Evolutionary conservation across 2,329 filamentous ascomycete species (phyloP).

Genomic region (Ilyonectria mors-panacis): DNA sequence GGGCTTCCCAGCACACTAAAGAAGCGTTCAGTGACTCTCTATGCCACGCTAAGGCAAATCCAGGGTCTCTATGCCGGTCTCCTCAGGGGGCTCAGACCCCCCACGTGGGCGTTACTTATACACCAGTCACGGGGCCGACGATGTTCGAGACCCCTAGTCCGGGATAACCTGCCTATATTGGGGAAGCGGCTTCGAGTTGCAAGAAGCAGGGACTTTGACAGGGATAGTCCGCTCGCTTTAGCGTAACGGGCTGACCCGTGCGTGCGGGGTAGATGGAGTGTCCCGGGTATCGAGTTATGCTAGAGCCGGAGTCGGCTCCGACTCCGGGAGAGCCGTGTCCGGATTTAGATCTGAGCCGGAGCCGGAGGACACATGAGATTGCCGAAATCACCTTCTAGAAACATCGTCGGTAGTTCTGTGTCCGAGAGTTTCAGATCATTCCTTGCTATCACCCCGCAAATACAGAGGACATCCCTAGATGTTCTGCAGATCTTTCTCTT

Average conservation of each 20-base stretch:
- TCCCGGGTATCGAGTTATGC: neutral
- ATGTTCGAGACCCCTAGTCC: neutral
- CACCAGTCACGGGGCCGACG: neutral
- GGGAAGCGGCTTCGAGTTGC: no score
- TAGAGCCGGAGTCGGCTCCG: neutral
- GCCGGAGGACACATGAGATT: no score
- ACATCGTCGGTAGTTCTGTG: no score
- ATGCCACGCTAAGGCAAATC: neutral
- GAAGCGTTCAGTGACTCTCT: neutral
- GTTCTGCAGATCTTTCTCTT: no score
- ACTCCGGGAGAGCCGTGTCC: neutral
- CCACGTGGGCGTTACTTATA: neutral
- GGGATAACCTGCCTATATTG: neutral
- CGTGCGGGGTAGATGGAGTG: neutral
- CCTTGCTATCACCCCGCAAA: no score
- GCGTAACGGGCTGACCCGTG: neutral
- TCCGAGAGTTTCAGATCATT: no score
- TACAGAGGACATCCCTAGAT: no score
- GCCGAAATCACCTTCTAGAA: no score
- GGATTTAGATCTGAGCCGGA: no score
- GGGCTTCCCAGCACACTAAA: neutral
- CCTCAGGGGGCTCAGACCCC: neutral
- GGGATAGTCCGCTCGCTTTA: neutral
- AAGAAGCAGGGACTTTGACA: neutral
- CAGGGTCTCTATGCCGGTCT: neutral